Evolutionary conservation across 495 filamentous ascomycete genomes (phyloP).

Genomic region (Annulohypoxylon moriforme): DNA sequence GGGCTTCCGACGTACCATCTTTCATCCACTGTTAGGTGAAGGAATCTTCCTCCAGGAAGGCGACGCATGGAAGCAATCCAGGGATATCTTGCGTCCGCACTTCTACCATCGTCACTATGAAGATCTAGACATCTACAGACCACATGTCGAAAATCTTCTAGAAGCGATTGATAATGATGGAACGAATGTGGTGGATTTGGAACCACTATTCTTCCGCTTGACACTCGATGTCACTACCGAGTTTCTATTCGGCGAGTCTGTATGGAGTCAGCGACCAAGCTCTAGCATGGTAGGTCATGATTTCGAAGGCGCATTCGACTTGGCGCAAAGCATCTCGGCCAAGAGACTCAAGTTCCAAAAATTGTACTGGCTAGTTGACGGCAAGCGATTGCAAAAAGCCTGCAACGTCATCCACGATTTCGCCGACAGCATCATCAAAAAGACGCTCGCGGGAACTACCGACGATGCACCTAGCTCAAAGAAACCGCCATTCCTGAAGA

Average conservation of each 20-base stretch:
- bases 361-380: conserved; percentile 53
- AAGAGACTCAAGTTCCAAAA: conserved; percentile 50
- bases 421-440: conserved; percentile 48
- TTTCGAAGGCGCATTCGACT: conserved; percentile 37
- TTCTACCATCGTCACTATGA: conserved; percentile 70
- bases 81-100: conserved; percentile 71
- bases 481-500: conserved; percentile 33
- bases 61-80: conserved; percentile 70
- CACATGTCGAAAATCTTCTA: conserved; percentile 66
- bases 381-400: conserved; percentile 45
- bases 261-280: conserved; percentile 46
- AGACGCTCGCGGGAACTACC: conserved; percentile 18
- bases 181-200: conserved; percentile 62
- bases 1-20: conserved; percentile 43
- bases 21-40: conserved; percentile 69
- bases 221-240: conserved; percentile 78
- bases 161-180: conserved; percentile 35
- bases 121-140: conserved; percentile 69
- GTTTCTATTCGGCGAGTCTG: conserved; percentile 74
- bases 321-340: conserved; percentile 48
- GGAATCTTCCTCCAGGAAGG: conserved; percentile 81
- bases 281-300: conserved; percentile 36
- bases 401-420: conserved; percentile 51
- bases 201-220: conserved; percentile 70
- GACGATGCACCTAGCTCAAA: conserved; percentile 12